Evolutionary conservation across 2,329 filamentous ascomycete species (phyloP).

Genomic region (Chaetomium sp.): DNA sequence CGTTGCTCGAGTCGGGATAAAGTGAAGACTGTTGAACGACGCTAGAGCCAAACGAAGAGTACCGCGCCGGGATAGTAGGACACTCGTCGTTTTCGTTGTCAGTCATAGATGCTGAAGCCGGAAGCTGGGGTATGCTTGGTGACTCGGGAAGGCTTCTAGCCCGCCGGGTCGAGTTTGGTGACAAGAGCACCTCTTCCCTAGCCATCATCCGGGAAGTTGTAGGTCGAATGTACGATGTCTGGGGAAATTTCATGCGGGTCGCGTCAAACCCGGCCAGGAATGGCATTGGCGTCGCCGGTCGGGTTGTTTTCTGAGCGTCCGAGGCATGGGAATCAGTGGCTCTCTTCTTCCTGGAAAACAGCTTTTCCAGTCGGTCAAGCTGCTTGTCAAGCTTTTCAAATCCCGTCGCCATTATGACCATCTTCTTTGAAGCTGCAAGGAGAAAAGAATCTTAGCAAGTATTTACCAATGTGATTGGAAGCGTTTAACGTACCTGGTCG

Average conservation of each 20-base stretch:
- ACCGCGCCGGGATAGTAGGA: conserved; percentile 17
- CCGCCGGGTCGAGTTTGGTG: conserved; percentile 25
- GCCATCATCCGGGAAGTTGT: conserved; percentile 58
- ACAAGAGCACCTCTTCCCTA: conserved; percentile 49
- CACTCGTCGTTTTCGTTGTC: background rate
- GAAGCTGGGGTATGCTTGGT: conserved; percentile 19
- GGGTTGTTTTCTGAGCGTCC: background rate
- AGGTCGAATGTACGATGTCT: conserved; percentile 59
- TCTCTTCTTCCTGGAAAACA: conserved; percentile 52
- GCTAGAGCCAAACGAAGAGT: conserved; percentile 15
- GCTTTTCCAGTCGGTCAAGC: conserved; percentile 53
- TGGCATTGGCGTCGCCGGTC: conserved; percentile 11
- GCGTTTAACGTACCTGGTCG: background rate
- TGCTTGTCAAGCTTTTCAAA: conserved; percentile 55
- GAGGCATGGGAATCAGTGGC: conserved; percentile 18
- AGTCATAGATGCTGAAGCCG: background rate
- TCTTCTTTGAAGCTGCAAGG: background rate
- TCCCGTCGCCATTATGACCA: conserved; percentile 49
- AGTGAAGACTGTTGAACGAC: conserved; percentile 30
- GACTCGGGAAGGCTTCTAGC: conserved; percentile 35
- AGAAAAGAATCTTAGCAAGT: conserved; percentile 2
- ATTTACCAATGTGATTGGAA: background rate
- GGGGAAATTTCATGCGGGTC: conserved; percentile 48
- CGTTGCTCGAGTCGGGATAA: conserved; percentile 9
- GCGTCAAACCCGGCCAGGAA: conserved; percentile 26